Base-by-base conservation (phyloP, 441 rosid species). In the Gossypium gossypioides region DNA sequence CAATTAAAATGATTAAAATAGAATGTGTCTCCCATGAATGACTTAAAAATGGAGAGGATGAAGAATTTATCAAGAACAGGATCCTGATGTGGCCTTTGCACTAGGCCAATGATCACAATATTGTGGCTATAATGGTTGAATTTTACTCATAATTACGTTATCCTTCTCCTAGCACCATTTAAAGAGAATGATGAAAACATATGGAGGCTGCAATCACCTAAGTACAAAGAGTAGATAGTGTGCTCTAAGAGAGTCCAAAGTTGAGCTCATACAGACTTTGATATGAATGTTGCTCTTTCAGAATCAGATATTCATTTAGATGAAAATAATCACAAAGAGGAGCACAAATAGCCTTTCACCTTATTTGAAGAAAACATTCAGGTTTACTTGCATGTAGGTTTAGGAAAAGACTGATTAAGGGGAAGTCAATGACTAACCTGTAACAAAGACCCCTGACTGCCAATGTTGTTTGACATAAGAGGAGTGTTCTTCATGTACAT, bases 391-490 rank as follows among this genome's bases (percentile, higher is more conserved):
- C 16, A 21, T 5, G 51, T 42, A 64, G 54, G 24, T 64, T 13
- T 66, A 46, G 40, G 21, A 46, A n/a, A 46, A 6, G 21, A 66
- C 40, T 3, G 18, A 46, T 46, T 12, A n/a, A 18, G n/a, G 48
- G 22, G 56, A 67, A 72, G n/a, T 21, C 54, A 74, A 72, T 63
- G 12, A 74, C 71, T 65, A 71, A 95, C 97, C 97, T 92, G 99
- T 81, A 91, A 70, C 74, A 90, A 61, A 69, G 86, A 71, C 67
- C 90, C 97, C 73, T 86, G 96, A 81, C 72, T 84, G 80, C 73
- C 75, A 61, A 86, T 82, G 80, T 58, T 86, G 83, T 82, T 91
- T 40, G 96, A 80, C 51, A 87, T 74, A 62, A 83, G 50, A 76
- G 92, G 61, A 24, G 88, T 79, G 78, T 68, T 84, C 86, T 87